Conservation (phyloP, 495 filamentous ascomycete species). For the Talaromyces borbonicus region DNA sequence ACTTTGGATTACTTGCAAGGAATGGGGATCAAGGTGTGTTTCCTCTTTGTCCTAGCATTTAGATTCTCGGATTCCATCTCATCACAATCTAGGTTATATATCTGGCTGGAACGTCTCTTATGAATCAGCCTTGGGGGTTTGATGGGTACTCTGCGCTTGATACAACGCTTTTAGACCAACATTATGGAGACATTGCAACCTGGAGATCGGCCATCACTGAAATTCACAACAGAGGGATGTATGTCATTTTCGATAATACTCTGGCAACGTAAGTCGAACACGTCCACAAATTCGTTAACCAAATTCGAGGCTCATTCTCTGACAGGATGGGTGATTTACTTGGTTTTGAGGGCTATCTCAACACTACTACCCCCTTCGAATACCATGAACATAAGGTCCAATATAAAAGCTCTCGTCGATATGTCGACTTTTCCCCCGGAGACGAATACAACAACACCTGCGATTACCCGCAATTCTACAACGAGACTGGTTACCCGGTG, state of each 20-base stretch:
- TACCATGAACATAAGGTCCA: conserved; percentile 44
- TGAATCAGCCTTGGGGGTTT: conserved; percentile 63
- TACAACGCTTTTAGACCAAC: conserved; percentile 59
- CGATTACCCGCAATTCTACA: conserved; percentile 57
- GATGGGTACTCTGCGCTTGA: conserved; percentile 62
- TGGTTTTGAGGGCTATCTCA: conserved; percentile 57
- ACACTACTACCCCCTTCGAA: conserved; percentile 53
- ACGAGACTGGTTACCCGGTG: conserved; percentile 48
- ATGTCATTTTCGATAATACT: conserved; percentile 64
- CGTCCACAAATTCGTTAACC: neutral
- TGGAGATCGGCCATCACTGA: conserved; percentile 58
- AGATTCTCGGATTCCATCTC: neutral
- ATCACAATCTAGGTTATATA: conserved; percentile 46
- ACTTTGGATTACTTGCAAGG: conserved; percentile 66
- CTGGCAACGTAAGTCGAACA: conserved; percentile 53
- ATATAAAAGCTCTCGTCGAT: conserved; percentile 50
- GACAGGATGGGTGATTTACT: conserved; percentile 54
- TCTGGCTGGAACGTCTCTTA: conserved; percentile 56
- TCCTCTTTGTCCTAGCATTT: too few relatives aligned
- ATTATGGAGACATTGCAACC: conserved; percentile 52
- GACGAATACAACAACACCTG: conserved; percentile 51
- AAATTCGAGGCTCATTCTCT: neutral
- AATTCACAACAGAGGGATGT: conserved; percentile 58
- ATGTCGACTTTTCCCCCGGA: conserved; percentile 53
- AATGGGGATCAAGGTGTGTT: conserved; percentile 58